These are phyloP conservation scores for Macroventuria anomochaeta DNA, from an alignment of 2,329 filamentous ascomycete genomes.

Conservation along the genomic window DNA sequence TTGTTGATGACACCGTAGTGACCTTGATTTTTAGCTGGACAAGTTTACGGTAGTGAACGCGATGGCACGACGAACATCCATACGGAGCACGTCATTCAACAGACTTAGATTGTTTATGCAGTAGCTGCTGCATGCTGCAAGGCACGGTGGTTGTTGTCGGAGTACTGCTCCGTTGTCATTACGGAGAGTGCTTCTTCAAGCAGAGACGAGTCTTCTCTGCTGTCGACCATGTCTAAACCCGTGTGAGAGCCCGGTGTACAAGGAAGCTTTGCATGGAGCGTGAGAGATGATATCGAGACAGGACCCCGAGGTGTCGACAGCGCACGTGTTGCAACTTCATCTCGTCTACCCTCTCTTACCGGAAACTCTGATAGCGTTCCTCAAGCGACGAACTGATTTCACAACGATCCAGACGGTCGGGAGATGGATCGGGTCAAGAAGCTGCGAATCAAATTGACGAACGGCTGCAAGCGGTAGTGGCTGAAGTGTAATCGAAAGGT, in stretches of 20 bases:
- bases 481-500: neutral
- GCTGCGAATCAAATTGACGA: neutral
- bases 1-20: too few species aligned
- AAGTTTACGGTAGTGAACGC: too few species aligned
- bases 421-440: conserved; percentile 1
- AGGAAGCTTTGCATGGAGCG: too few species aligned
- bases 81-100: too few species aligned
- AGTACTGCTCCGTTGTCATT: neutral
- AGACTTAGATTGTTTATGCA: neutral
- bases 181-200: neutral
- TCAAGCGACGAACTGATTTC: neutral
- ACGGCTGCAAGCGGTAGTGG: conserved; percentile 6
- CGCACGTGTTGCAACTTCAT: neutral
- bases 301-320: neutral
- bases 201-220: too few species aligned
- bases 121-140: neutral
- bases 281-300: too few species aligned
- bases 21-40: too few species aligned
- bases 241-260: neutral
- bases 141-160: neutral
- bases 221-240: neutral
- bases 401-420: conserved; percentile 7
- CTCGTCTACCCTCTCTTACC: neutral
- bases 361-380: neutral
- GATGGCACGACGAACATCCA: too few species aligned